These are phyloP conservation scores for Chloromonas sp. DNA, from an alignment of 163 green algal species.

Conservation along the genomic window DNA sequence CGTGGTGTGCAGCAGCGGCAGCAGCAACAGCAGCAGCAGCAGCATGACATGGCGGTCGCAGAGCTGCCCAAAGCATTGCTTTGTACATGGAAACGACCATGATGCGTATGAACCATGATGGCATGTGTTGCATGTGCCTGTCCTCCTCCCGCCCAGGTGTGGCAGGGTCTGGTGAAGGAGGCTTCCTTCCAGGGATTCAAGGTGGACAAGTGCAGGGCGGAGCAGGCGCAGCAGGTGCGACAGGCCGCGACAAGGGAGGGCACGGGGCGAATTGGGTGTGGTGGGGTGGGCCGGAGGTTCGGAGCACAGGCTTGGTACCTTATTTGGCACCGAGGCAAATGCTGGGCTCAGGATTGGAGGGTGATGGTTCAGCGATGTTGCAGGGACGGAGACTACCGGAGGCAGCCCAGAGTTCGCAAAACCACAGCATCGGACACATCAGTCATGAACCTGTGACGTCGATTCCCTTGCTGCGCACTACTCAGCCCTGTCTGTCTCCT, in stretches of 20 bases:
- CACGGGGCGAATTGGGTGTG: not conserved
- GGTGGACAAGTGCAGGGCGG: constrained; percentile 27
- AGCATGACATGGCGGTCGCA: too few species aligned
- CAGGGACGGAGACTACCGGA: not conserved
- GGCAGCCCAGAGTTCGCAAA: not conserved
- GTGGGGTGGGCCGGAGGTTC: not conserved
- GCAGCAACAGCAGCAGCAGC: not conserved
- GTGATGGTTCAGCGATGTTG: not conserved
- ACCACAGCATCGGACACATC: not conserved
- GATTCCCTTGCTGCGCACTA: not conserved
- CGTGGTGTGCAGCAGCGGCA: not conserved
- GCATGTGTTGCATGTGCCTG: too few species aligned
- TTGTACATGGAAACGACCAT: too few species aligned
- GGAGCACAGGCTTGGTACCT: not conserved
- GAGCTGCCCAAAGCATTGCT: too few species aligned
- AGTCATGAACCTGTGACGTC: too few species aligned
- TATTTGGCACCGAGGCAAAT: not conserved
- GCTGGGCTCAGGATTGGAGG: not conserved
- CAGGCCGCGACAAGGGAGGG: not conserved
- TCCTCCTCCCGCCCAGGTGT: constrained; percentile 21
- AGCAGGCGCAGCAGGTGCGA: constrained; percentile 36
- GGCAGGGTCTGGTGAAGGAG: constrained; percentile 62
- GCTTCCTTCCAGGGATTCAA: constrained; percentile 54
- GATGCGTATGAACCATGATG: too few species aligned
- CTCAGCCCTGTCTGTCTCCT: not conserved